phyloP scores from a whole-genome alignment of 148 eudicot genomes.

The Pouteria glomerata region DNA sequence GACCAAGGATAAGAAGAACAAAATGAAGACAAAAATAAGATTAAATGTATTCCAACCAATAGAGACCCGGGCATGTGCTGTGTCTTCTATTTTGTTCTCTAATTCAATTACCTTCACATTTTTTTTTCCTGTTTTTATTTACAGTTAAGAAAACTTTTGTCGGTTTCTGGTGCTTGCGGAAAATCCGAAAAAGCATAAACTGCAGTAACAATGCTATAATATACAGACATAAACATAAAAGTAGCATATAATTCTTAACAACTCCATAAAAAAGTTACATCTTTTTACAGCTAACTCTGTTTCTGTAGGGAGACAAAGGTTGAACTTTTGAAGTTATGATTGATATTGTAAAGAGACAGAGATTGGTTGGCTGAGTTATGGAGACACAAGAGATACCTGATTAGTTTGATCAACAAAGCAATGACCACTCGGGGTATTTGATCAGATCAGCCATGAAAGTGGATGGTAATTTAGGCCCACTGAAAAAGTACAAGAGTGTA shows the following conservation, averaged over 20 bases:
- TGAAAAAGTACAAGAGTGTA: slow-evolving; percentile 10
- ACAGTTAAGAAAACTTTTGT: slow-evolving; percentile 4
- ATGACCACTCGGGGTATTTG: slow-evolving; percentile 18
- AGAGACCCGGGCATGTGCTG: slow-evolving; percentile 29
- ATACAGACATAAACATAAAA: slow-evolving; percentile 12
- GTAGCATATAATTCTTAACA: not conserved
- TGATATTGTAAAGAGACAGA: not conserved
- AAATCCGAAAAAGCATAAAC: slow-evolving; percentile 12
- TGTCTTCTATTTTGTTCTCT: slow-evolving; percentile 17
- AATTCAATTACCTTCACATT: not conserved
- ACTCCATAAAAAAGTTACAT: slow-evolving; percentile 2
- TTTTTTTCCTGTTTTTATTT: slow-evolving; percentile 1
- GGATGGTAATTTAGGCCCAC: slow-evolving; percentile 31
- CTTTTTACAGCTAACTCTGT: not conserved
- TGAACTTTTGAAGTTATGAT: slow-evolving; percentile 4
- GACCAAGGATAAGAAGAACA: slow-evolving; percentile 14
- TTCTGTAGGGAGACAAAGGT: slow-evolving; percentile 5
- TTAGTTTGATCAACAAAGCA: slow-evolving; percentile 1
- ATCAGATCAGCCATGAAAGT: slow-evolving; percentile 23
- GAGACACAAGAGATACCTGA: slow-evolving; percentile 1
- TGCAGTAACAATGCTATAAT: slow-evolving; percentile 20
- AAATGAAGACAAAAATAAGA: slow-evolving; percentile 27
- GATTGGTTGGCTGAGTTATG: not conserved
- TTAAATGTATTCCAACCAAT: slow-evolving; percentile 12
- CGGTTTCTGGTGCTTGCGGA: slow-evolving; percentile 17